These are phyloP conservation scores for Moesziomyces sp. DNA, from an alignment of 1,284 basidiomycete genomes.

Conservation along the genomic window DNA sequence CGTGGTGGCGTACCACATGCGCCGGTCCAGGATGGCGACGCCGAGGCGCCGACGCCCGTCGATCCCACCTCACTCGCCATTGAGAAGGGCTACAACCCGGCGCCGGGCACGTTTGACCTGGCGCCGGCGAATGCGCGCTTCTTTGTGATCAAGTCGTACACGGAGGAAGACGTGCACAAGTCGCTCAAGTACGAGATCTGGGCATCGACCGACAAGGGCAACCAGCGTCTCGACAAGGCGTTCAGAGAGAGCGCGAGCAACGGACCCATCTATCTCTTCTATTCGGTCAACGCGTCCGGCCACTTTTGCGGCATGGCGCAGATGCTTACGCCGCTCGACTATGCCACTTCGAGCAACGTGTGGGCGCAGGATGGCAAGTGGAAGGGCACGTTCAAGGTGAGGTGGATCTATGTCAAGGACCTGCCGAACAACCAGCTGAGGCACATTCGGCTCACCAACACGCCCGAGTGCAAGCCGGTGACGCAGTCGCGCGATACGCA, in stretches of 20 bases:
- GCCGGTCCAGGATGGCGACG: neutral
- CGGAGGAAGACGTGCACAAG: constrained; percentile 65
- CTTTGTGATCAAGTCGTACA: constrained; percentile 67
- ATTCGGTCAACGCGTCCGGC: constrained; percentile 64
- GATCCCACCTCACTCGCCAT: constrained; percentile 24
- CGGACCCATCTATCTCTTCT: constrained; percentile 66
- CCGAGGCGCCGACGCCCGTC: constrained; percentile 16
- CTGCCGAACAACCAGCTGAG: constrained; percentile 61
- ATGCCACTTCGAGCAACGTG: constrained; percentile 55
- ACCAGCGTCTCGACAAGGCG: constrained; percentile 61
- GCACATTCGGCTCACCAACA: constrained; percentile 61
- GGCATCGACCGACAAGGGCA: constrained; percentile 67
- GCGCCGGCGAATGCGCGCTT: constrained; percentile 51
- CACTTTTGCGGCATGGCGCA: constrained; percentile 67
- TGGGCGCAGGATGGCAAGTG: constrained; percentile 67
- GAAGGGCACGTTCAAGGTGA: constrained; percentile 66
- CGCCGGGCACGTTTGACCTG: constrained; percentile 39
- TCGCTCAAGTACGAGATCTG: constrained; percentile 66
- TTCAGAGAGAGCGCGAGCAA: constrained; percentile 35
- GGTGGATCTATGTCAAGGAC: constrained; percentile 66
- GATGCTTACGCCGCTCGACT: constrained; percentile 65
- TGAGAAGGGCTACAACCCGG: constrained; percentile 53
- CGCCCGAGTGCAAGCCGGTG: constrained; percentile 61
- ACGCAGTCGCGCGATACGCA: constrained; percentile 67
- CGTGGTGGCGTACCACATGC: constrained; percentile 6